These are phyloP conservation scores for Heracleum sosnowskyi DNA, from an alignment of 129 eudicot species.

Conservation along the genomic window DNA sequence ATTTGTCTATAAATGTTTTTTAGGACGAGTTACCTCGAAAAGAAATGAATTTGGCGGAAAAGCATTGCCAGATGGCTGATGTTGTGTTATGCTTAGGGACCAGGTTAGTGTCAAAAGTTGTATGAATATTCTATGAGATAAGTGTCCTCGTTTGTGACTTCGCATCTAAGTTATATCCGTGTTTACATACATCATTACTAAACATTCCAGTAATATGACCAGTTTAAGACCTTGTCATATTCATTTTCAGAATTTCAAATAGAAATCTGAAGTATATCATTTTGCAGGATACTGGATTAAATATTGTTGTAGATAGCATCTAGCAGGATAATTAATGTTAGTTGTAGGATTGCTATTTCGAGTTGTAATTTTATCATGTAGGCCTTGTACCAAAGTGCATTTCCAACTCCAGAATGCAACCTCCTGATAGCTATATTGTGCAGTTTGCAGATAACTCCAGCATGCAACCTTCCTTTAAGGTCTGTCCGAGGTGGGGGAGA, in stretches of 20 bases:
- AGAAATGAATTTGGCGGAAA: conserved; percentile 54
- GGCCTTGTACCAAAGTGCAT: neutral
- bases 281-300: neutral
- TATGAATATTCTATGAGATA: neutral
- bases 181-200: neutral
- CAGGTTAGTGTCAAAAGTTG: conserved; percentile 28
- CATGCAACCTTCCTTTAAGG: conserved; percentile 67
- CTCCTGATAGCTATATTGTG: conserved; percentile 11
- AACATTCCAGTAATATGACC: neutral
- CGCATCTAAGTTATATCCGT: neutral
- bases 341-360: neutral
- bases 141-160: neutral
- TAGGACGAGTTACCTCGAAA: conserved; percentile 61
- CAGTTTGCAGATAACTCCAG: conserved; percentile 91
- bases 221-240: neutral
- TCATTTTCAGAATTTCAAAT: neutral
- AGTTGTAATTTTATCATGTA: neutral
- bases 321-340: too few relatives aligned
- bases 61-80: conserved; percentile 56
- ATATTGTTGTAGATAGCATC: neutral
- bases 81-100: conserved; percentile 59
- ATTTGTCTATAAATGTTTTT: neutral
- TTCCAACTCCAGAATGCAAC: neutral
- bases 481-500: conserved; percentile 58
- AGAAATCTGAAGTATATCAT: neutral